These are phyloP conservation scores for Alternaria hordeiaustralica DNA, from an alignment of 2,329 filamentous ascomycete genomes.

Conservation along the genomic window DNA sequence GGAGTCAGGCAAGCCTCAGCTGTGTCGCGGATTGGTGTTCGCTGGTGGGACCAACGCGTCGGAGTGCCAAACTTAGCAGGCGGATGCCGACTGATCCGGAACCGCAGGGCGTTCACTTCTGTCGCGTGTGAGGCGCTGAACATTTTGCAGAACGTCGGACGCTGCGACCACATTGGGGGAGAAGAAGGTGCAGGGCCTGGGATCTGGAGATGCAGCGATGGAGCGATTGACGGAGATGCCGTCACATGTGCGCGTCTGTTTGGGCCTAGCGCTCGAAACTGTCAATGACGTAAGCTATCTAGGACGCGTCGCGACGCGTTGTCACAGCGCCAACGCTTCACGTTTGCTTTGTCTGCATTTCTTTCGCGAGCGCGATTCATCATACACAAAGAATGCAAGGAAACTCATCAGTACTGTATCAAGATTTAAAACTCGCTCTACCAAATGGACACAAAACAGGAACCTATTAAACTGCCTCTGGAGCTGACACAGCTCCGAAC, in stretches of 20 bases:
- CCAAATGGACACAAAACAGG: not conserved
- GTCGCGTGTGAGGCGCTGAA: not conserved
- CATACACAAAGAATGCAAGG: not conserved
- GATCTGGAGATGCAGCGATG: not conserved
- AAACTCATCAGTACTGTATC: not conserved
- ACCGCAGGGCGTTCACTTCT: not conserved
- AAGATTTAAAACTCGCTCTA: not conserved
- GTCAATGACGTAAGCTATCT: not conserved
- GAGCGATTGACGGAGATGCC: not conserved
- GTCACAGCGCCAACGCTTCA: not conserved
- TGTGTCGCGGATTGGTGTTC: slow-evolving; percentile 26
- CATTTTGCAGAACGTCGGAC: not conserved
- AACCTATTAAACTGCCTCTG: not conserved
- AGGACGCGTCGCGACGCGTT: not conserved
- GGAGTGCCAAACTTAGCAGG: slow-evolving; percentile 13
- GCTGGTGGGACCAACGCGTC: slow-evolving; percentile 15
- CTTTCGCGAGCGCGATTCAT: not conserved
- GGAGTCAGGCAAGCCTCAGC: slow-evolving; percentile 17
- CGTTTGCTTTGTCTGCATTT: not conserved
- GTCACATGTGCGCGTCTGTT: not conserved
- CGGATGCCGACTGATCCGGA: slow-evolving; percentile 25
- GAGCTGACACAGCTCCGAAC: not conserved
- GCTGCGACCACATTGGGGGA: not conserved
- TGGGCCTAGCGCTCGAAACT: not conserved
- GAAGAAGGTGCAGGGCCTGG: not conserved